Conservation (phyloP, 305 asterid species). For the Fraxinus nigra region DNA sequence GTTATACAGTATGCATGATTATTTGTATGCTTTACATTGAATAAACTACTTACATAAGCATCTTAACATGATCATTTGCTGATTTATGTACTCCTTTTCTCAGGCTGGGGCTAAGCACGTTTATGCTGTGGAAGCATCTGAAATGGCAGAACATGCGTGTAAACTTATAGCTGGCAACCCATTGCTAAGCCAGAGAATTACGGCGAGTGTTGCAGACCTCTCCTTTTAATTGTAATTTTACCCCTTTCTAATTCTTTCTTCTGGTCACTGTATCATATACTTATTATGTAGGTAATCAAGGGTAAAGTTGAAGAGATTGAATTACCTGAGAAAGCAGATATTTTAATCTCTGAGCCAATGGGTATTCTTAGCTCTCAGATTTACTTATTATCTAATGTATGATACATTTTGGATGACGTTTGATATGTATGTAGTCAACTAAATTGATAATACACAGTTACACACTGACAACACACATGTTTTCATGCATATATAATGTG, state of each 20-base stretch:
- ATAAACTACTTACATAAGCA: slow-evolving; percentile 18
- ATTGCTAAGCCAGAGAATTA: slow-evolving; percentile 63
- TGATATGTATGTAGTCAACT: not conserved
- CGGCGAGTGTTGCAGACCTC: slow-evolving; percentile 44
- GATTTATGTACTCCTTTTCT: slow-evolving; percentile 14
- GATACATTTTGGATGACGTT: slow-evolving; percentile 12
- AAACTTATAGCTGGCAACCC: slow-evolving; percentile 93
- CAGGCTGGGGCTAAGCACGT: slow-evolving; percentile 98
- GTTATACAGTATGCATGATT: slow-evolving; percentile 33
- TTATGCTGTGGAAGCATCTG: slow-evolving; percentile 99
- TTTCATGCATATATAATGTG: not conserved
- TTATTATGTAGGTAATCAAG: slow-evolving; percentile 65
- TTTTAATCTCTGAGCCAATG: slow-evolving; percentile 97
- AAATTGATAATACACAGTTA: slow-evolving; percentile 3
- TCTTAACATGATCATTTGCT: slow-evolving; percentile 3
- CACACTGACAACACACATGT: not conserved
- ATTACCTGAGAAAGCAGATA: slow-evolving; percentile 91
- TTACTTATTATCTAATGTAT: slow-evolving; percentile 14
- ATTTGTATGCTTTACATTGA: not conserved
- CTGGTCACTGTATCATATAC: slow-evolving; percentile 12
- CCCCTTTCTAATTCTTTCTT: not conserved
- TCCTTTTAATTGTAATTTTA: slow-evolving; percentile 15
- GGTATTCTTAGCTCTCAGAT: slow-evolving; percentile 47
- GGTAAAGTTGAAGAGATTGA: slow-evolving; percentile 97
- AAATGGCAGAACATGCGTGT: slow-evolving; percentile 91